A percentile compares a stretch with the other conserved stretches of the same genome.
phyloP scores from a whole-genome alignment of 176 grass and related monocot species.

The Metroxylon sagu region DNA sequence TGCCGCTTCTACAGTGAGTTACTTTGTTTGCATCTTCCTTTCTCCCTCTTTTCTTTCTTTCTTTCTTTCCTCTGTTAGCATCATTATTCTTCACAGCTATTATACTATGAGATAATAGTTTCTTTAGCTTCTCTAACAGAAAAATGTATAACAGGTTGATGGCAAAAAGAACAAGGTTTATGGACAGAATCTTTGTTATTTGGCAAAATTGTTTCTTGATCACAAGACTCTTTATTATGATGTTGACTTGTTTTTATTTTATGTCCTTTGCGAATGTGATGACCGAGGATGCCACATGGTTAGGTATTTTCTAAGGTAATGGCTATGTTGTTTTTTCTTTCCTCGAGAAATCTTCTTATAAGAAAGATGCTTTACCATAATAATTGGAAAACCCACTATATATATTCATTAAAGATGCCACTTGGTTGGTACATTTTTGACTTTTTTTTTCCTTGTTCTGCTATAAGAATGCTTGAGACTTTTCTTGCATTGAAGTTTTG shows the following conservation, averaged over 20 bases:
- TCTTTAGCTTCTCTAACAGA: not conserved
- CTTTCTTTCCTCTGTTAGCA: not conserved
- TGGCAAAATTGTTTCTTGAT: constrained; percentile 97
- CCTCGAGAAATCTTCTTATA: no score
- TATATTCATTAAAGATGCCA: no score
- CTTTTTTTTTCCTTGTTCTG: no score
- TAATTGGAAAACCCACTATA: no score
- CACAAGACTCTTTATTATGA: constrained; percentile 97
- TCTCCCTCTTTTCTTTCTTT: not conserved
- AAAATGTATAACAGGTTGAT: constrained; percentile 53
- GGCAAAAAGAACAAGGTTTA: constrained; percentile 99
- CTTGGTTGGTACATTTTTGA: no score
- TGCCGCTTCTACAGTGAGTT: no score
- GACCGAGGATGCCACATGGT: constrained; percentile 99
- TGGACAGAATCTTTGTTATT: constrained; percentile 93
- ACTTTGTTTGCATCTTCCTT: not conserved
- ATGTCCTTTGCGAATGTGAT: constrained; percentile 97
- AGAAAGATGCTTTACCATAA: no score
- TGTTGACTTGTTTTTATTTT: constrained; percentile 94
- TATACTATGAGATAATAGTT: no score
- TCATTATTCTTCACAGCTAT: not conserved
- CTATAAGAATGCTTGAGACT: no score
- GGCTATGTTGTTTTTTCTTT: not conserved
- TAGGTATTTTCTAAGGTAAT: constrained; percentile 98
- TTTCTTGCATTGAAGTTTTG: no score